These are phyloP conservation scores for Chlamydomonas schloesseri DNA, from an alignment of 139 green algal genomes.

Conservation along the genomic window DNA sequence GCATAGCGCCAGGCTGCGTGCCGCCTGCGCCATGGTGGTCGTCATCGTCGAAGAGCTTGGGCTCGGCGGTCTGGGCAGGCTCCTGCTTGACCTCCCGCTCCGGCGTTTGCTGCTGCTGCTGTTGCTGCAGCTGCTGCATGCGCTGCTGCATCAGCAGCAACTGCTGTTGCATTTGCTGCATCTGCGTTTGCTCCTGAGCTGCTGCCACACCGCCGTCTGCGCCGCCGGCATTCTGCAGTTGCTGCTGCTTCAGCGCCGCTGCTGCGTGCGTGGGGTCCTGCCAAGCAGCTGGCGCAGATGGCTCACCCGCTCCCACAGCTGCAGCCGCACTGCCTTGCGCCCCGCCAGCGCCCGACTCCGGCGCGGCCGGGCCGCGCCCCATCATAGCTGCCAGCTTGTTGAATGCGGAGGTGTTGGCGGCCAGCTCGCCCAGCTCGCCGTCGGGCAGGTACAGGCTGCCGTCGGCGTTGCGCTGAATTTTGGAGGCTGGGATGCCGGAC, in stretches of 20 bases:
- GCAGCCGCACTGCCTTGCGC: neutral
- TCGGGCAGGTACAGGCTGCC: slow-evolving; percentile 51
- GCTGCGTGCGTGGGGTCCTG: neutral
- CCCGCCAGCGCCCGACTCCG: neutral
- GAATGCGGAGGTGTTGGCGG: slow-evolving; percentile 46
- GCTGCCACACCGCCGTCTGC: neutral
- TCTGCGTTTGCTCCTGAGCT: neutral
- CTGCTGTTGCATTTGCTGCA: neutral
- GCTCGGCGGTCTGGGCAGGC: neutral
- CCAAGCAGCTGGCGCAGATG: neutral
- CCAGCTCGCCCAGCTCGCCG: slow-evolving; percentile 50
- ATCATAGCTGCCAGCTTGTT: slow-evolving; percentile 43
- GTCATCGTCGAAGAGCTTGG: slow-evolving; percentile 40
- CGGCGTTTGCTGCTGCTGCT: neutral
- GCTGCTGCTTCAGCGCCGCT: neutral
- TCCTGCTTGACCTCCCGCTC: neutral
- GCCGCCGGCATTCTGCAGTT: neutral
- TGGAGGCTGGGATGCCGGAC: slow-evolving; percentile 49
- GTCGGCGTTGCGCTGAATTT: slow-evolving; percentile 51
- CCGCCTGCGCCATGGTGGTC: neutral
- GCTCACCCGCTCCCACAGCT: neutral
- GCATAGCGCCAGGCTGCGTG: neutral
- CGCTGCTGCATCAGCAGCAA: neutral
- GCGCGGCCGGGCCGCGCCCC: neutral
- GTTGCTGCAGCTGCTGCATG: neutral